A percentile compares a stretch with the other conserved stretches of the same genome.
Evolutionary conservation across 345 rosid genomes (phyloP).

Genomic region (Viola odorata): DNA sequence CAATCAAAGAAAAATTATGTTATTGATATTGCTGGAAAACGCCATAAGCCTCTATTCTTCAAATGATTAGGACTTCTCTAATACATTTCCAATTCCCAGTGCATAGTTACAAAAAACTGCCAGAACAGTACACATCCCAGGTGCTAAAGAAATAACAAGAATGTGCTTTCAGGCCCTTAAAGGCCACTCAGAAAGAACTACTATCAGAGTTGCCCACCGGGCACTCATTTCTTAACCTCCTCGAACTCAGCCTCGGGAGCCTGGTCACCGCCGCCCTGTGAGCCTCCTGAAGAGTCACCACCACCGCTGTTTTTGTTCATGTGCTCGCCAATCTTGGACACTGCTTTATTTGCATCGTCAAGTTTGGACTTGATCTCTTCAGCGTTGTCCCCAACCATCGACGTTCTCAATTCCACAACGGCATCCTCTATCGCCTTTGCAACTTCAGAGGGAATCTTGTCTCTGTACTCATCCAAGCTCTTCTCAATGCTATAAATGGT

Average conservation of each 20-base stretch:
- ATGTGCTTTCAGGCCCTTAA: neutral
- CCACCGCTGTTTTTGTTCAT: conserved; percentile 27
- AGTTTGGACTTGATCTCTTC: conserved; percentile 28
- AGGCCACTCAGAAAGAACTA: neutral
- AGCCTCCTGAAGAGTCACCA: conserved; percentile 12
- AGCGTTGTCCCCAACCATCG: conserved; percentile 20
- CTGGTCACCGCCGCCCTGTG: conserved; percentile 21
- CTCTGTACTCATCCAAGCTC: conserved; percentile 30
- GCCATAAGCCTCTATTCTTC: conserved; percentile 5
- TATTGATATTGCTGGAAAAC: conserved; percentile 6
- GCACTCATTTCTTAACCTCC: conserved; percentile 31
- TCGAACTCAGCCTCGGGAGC: conserved; percentile 33
- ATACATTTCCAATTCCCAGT: conserved; percentile 3
- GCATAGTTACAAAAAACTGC: conserved; percentile 17
- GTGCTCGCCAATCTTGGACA: conserved; percentile 34
- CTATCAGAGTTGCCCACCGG: too few species aligned
- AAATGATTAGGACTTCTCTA: conserved; percentile 4
- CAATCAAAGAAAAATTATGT: neutral
- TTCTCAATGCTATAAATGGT: conserved; percentile 30
- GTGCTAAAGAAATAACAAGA: neutral
- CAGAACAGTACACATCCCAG: neutral
- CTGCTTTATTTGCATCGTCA: conserved; percentile 32
- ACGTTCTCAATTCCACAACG: conserved; percentile 22
- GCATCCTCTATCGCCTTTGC: conserved; percentile 31
- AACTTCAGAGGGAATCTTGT: conserved; percentile 27